Base-by-base conservation (phyloP, 164 flowering plant genomes). In the Dillenia suffruticosa region DNA sequence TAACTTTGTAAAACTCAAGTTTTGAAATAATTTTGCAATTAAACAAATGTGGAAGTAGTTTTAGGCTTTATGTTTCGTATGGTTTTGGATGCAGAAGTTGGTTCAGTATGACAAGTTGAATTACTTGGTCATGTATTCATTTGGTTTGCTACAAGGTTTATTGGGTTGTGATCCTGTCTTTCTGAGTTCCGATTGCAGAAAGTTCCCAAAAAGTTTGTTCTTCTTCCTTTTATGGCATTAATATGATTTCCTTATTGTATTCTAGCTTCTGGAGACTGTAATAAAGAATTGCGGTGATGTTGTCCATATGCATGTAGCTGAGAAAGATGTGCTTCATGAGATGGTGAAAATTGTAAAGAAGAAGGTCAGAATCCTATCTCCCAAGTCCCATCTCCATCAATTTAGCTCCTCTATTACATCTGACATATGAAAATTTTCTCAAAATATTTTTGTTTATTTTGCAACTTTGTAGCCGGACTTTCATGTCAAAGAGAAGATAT, bases 261-360 rank as follows among this genome's bases (percentile, higher is more conserved):
- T 63, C 43, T 73, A 94, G 99, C 77, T 94, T 17, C 72, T 94
- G 75, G 99, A 94, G 82, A 91, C 99, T 9, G 68, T 94, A 24
- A 75, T 91, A 63, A 94, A 94, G 85, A 94, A 94, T 64, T 91
- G 99, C 67, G 97, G 96, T 44, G 99, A 94, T 65, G 79, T 83
- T 59, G 97, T 90, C 56, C 99, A 89, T 70, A 84, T 94, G 93
- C 97, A 89, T 76, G 99, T 94, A 19, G 97, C 97, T 32, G 96
- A 94, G 84, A 91, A 68, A 76, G 90, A 83, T 68, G 48, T 94
- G 63, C 91, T 88, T 67, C 97, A 85, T 74, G 90, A 91, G 77
- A 86, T 94, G 99, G 92, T 89, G 76, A 86, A 74, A 80, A 86
- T 94, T 65, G 89, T 77, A 22, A 91, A 81, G 74, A 94, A 89